A percentile compares a stretch with the other conserved stretches of the same genome.
phyloP scores from a whole-genome alignment of 371 early-diverging fungal species.

The Saksenaea vasiformis region DNA sequence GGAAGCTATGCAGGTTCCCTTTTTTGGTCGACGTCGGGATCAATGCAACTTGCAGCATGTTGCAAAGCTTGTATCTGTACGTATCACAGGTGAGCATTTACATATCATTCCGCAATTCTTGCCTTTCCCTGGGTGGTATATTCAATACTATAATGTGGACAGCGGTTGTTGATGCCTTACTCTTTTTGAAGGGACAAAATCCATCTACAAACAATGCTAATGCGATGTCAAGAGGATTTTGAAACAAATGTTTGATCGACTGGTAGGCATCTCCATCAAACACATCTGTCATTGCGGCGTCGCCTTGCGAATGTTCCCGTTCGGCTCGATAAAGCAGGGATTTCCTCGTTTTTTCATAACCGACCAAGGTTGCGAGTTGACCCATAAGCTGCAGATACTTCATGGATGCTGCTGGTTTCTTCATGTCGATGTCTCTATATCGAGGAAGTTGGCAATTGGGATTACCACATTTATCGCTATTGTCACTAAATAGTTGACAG shows the following conservation, averaged over 20 bases:
- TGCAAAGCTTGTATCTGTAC: neutral
- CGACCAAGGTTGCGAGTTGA: slow-evolving; percentile 6
- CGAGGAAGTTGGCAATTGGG: no score
- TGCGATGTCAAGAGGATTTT: neutral
- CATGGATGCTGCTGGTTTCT: slow-evolving; percentile 5
- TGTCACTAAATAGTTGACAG: no score
- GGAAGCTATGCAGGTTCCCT: neutral
- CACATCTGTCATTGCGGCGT: neutral
- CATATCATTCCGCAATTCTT: neutral
- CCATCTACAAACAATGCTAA: slow-evolving; percentile 9
- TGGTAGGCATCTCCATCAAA: slow-evolving; percentile 10
- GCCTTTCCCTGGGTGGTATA: slow-evolving; percentile 7
- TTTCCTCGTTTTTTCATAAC: neutral
- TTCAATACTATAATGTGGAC: slow-evolving; percentile 9
- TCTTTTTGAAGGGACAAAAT: slow-evolving; percentile 2
- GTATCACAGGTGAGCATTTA: neutral
- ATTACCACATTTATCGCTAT: no score
- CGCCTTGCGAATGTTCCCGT: no score
- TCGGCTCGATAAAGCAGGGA: neutral
- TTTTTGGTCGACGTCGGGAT: neutral
- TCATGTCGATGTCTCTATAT: no score
- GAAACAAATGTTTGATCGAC: neutral
- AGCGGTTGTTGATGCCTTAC: neutral
- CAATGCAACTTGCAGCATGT: slow-evolving; percentile 10
- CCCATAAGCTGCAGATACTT: neutral